Evolutionary conservation across 108 stramenopile species (phyloP).

Genomic region (Tribonema minus): DNA sequence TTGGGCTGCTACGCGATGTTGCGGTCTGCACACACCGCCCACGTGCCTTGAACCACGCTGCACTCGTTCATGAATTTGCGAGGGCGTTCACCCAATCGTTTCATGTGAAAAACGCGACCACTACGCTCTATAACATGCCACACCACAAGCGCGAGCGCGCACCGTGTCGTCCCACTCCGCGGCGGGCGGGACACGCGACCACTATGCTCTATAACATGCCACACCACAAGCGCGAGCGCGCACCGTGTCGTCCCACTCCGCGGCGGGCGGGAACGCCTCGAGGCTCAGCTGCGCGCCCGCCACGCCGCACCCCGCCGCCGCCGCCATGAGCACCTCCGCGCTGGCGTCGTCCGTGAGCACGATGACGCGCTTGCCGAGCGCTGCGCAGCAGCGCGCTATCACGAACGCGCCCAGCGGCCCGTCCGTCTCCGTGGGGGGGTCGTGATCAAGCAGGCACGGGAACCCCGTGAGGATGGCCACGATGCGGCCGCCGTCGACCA

Average conservation of each 20-base stretch:
- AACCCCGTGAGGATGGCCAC: constrained; percentile 73
- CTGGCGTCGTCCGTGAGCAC: constrained; percentile 73
- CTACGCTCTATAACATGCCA: too few relatives aligned
- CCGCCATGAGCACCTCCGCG: constrained; percentile 44
- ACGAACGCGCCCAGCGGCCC: constrained; percentile 72
- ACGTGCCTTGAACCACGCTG: too few relatives aligned
- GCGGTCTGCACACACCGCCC: too few relatives aligned
- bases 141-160: too few relatives aligned
- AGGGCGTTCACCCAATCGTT: too few relatives aligned
- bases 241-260: constrained; percentile 17
- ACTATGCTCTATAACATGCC: too few relatives aligned
- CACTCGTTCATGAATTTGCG: too few relatives aligned
- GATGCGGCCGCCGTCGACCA: background rate
- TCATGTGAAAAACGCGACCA: too few relatives aligned
- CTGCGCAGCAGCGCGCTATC: constrained; percentile 58
- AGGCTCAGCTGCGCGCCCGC: constrained; percentile 14
- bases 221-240: too few relatives aligned
- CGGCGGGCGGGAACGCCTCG: constrained; percentile 55
- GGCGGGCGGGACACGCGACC: too few relatives aligned
- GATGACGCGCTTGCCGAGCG: constrained; percentile 57
- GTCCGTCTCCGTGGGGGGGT: constrained; percentile 77
- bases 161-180: too few relatives aligned
- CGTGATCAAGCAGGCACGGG: constrained; percentile 66
- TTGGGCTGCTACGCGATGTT: too few relatives aligned
- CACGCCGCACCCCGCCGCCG: background rate